Evolutionary conservation across 2,329 filamentous ascomycete species (phyloP), one percentile per base, ranked within the genome.

Genomic region (Teratosphaeria destructans): DNA sequence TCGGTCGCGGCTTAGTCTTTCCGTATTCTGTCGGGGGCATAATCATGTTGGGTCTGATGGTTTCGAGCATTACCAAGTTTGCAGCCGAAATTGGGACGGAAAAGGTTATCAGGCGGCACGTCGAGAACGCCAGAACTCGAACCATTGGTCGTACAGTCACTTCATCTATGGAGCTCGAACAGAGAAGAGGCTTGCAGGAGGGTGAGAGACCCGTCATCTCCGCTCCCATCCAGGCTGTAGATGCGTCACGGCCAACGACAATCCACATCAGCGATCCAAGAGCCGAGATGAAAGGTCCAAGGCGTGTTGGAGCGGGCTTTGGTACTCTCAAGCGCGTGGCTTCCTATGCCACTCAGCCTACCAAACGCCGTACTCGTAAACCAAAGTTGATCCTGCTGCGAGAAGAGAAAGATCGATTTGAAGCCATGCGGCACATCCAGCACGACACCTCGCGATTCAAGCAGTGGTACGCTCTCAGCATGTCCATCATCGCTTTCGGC

Each of bases 11-110:
- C 0, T 78, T 96, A 2, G 77, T 96, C 34, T 86, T 96, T 57
- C 92, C 92, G 0, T 96, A 89, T 66, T 86, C 91, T 0, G 83
- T 95, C 0, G 79, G 91, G 6, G 92, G 92, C 2, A 87, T 94
- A 59, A 88, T 95, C 61, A 92, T 88, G 65, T 80, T 95, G 0
- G 90, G 89, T 83, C 78, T 96, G 27, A 87, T 95, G 59, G 86
- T 96, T 27, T 85, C 85, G 23, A 90, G 87, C 47, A 90, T 95
- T 62, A 83, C 89, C 37, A 88, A 79, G 52, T 86, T 87, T 61
- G 81, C 81, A 1, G 67, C 74, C 10, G 81, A 86, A 61, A 74
- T 88, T 34, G 81, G 82, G 27, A 77, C 82, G 55, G 80, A 85
- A 62, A 86, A 88, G 47, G 78, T 88, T 27, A 73, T 88, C 56